Percentiles rank a stretch among this genome's conserved stretches.
phyloP scores from a whole-genome alignment of 108 stramenopile species.

The Skeletonema costatum region DNA sequence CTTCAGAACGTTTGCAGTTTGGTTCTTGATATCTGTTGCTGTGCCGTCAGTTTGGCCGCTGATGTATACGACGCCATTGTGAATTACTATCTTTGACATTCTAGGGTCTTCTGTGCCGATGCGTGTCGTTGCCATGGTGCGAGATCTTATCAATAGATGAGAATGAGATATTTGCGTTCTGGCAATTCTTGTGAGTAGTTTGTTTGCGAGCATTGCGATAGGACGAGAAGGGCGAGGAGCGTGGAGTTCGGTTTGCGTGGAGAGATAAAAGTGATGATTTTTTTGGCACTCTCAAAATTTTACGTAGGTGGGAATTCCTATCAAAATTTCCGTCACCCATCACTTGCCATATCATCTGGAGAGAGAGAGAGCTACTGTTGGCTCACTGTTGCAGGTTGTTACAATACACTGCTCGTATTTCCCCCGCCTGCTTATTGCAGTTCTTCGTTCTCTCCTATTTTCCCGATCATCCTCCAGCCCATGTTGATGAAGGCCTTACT shows the following conservation, averaged over 20 bases:
- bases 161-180: background rate
- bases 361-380: no score
- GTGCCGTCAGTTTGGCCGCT: constrained; percentile 51
- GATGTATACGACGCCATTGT: constrained; percentile 50
- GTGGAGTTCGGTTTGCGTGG: background rate
- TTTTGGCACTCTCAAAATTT: no score
- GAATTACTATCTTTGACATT: constrained; percentile 27
- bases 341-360: no score
- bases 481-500: no score
- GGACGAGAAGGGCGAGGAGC: background rate
- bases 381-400: no score
- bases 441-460: no score
- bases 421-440: no score
- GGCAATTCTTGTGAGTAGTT: background rate
- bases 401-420: no score
- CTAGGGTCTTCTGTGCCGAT: background rate
- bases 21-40: constrained; percentile 22
- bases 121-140: background rate
- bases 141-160: background rate
- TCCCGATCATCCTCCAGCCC: no score
- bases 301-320: no score
- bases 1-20: constrained; percentile 32
- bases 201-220: background rate
- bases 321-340: no score
- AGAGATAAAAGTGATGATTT: no score